Conservation (phyloP, 495 filamentous ascomycete species). For the Trichoderma asperelloides region DNA sequence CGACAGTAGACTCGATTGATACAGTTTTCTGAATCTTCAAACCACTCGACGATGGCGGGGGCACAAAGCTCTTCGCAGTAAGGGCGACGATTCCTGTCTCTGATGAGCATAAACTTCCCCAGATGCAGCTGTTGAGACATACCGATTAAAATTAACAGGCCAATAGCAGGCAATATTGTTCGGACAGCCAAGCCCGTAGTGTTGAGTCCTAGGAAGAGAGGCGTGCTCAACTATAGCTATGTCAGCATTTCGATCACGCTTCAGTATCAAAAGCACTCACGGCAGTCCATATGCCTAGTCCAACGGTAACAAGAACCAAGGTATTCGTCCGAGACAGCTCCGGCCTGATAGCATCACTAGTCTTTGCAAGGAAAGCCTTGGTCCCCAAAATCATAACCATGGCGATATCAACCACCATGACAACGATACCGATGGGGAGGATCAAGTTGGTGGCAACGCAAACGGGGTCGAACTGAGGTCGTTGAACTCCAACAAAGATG, state of each 20-base stretch:
- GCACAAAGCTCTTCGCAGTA: constrained; percentile 22
- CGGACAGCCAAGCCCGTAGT: constrained; percentile 30
- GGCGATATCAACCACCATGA: constrained; percentile 35
- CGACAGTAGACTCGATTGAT: not conserved
- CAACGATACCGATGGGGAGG: constrained; percentile 32
- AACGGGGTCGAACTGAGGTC: constrained; percentile 38
- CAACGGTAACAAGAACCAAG: constrained; percentile 31
- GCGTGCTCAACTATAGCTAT: constrained; percentile 33
- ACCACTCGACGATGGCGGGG: constrained; percentile 17
- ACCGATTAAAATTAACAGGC: constrained; percentile 41
- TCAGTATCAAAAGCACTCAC: constrained; percentile 20
- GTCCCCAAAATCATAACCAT: constrained; percentile 16
- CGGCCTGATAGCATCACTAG: constrained; percentile 1
- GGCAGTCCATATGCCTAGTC: constrained; percentile 40
- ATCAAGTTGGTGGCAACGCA: constrained; percentile 39
- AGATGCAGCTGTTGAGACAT: constrained; percentile 16
- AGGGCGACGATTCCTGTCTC: constrained; percentile 27
- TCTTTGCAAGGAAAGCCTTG: constrained; percentile 19
- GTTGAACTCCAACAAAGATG: constrained; percentile 40
- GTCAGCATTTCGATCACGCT: not conserved
- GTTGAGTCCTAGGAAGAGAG: constrained; percentile 36
- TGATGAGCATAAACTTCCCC: constrained; percentile 19
- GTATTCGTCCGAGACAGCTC: constrained; percentile 23
- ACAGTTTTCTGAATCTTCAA: constrained; percentile 6
- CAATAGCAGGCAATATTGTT: constrained; percentile 41